These are phyloP conservation scores for Sporothrix luriei DNA, from an alignment of 2,329 filamentous ascomycete species.

Conservation along the genomic window DNA sequence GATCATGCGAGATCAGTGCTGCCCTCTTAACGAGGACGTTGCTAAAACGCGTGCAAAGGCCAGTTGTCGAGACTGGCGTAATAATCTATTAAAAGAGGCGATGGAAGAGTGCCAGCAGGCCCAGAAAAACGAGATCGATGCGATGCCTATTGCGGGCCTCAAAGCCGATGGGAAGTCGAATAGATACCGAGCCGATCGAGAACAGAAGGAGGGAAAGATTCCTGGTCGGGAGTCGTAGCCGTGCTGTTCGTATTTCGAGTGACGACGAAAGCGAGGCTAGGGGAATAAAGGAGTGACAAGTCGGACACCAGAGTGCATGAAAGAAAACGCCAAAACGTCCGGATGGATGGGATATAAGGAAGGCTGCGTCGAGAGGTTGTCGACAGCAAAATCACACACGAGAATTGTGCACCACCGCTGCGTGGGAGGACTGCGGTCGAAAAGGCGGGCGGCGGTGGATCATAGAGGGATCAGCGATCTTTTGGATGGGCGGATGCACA, in stretches of 20 bases:
- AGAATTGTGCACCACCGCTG: slow-evolving; percentile 12
- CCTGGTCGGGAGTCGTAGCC: not conserved
- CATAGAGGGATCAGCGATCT: slow-evolving; percentile 25
- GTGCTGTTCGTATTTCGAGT: not conserved
- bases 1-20: slow-evolving; percentile 13
- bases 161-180: not conserved
- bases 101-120: slow-evolving; percentile 21
- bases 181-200: not conserved
- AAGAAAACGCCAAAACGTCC: not conserved
- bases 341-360: slow-evolving; percentile 11
- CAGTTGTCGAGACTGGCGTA: slow-evolving; percentile 14
- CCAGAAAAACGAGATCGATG: not conserved
- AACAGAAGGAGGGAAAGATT: not conserved
- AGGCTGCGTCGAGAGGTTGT: not conserved
- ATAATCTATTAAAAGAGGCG: not conserved
- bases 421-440: slow-evolving; percentile 3
- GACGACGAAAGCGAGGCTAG: not conserved
- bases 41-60: slow-evolving; percentile 1
- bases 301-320: not conserved
- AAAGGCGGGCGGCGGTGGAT: slow-evolving; percentile 24
- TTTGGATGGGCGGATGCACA: slow-evolving; percentile 14
- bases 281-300: slow-evolving; percentile 21
- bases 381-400: slow-evolving; percentile 4
- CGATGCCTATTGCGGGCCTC: not conserved
- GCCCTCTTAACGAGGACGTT: slow-evolving; percentile 5